phyloP scores from a whole-genome alignment of 768 basidiomycete species.

The Candolleomyces eurysporus region DNA sequence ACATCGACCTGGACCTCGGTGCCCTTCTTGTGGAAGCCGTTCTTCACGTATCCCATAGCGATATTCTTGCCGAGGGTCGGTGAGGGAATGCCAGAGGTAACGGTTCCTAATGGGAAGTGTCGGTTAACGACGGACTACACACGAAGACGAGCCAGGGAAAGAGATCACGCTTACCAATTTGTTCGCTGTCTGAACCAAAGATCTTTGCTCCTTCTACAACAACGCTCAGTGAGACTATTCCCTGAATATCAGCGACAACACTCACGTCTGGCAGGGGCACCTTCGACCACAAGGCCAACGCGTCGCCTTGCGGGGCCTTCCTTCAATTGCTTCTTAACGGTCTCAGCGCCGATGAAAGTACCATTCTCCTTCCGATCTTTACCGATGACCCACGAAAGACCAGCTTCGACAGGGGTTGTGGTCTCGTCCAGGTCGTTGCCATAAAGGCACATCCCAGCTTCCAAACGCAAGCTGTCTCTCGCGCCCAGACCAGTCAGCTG shows the following conservation, averaged over 20 bases:
- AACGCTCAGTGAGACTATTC: neutral
- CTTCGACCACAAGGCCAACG: slow-evolving; percentile 81
- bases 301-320: slow-evolving; percentile 74
- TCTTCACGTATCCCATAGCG: slow-evolving; percentile 89
- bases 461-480: slow-evolving; percentile 89
- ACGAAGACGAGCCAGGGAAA: neutral
- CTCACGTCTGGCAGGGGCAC: slow-evolving; percentile 82
- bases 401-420: slow-evolving; percentile 87
- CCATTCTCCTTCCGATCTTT: slow-evolving; percentile 76
- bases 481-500: slow-evolving; percentile 89
- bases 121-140: neutral
- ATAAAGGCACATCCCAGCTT: slow-evolving; percentile 96
- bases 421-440: slow-evolving; percentile 91
- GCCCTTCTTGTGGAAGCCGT: slow-evolving; percentile 87
- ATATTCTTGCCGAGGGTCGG: slow-evolving; percentile 89
- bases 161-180: slow-evolving; percentile 52
- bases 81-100: slow-evolving; percentile 96
- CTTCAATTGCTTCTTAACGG: slow-evolving; percentile 72
- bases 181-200: slow-evolving; percentile 49
- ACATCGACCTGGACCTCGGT: slow-evolving; percentile 84
- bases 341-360: slow-evolving; percentile 77
- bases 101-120: slow-evolving; percentile 42
- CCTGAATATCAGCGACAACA: slow-evolving; percentile 13
- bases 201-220: slow-evolving; percentile 75
- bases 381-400: slow-evolving; percentile 92